Conservation (phyloP, 305 asterid genomes). For the Fraxinus velutina region DNA sequence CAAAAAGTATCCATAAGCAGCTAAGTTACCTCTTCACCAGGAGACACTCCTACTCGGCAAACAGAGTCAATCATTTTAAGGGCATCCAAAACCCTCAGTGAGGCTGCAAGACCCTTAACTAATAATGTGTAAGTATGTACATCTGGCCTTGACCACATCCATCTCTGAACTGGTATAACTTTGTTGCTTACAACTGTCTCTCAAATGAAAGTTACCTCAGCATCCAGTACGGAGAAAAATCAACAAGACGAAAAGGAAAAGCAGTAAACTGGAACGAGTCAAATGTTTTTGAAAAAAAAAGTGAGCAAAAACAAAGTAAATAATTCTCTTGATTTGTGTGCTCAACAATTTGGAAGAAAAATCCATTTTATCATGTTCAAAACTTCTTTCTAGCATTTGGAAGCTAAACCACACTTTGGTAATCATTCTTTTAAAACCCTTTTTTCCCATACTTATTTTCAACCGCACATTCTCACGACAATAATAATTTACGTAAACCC, state of each 20-base stretch:
- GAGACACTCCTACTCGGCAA: conserved; percentile 86
- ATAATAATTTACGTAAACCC: too few relatives aligned
- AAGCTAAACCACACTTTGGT: background rate
- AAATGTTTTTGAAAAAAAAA: background rate
- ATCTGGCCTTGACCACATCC: conserved; percentile 94
- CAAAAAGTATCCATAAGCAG: conserved; percentile 7
- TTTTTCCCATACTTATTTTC: too few relatives aligned
- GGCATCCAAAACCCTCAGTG: conserved; percentile 81
- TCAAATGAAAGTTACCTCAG: conserved; percentile 17
- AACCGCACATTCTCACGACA: too few relatives aligned
- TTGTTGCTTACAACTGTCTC: conserved; percentile 46
- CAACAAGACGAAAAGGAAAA: background rate
- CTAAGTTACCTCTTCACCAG: conserved; percentile 77
- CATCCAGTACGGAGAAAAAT: conserved; percentile 9
- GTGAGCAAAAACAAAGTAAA: background rate
- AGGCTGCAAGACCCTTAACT: conserved; percentile 72
- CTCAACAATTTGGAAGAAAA: conserved; percentile 1
- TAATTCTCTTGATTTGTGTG: background rate
- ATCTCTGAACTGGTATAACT: conserved; percentile 47
- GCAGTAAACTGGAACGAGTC: conserved; percentile 4
- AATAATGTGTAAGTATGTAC: conserved; percentile 55
- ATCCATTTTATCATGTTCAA: background rate
- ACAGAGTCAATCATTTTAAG: conserved; percentile 57
- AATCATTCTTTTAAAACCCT: too few relatives aligned
- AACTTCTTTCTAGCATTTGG: background rate